A percentile compares a stretch with the other conserved stretches of the same genome.
These are phyloP conservation scores for Carex kokanica DNA, from an alignment of 176 grass and related monocot species.

Conservation along the genomic window DNA sequence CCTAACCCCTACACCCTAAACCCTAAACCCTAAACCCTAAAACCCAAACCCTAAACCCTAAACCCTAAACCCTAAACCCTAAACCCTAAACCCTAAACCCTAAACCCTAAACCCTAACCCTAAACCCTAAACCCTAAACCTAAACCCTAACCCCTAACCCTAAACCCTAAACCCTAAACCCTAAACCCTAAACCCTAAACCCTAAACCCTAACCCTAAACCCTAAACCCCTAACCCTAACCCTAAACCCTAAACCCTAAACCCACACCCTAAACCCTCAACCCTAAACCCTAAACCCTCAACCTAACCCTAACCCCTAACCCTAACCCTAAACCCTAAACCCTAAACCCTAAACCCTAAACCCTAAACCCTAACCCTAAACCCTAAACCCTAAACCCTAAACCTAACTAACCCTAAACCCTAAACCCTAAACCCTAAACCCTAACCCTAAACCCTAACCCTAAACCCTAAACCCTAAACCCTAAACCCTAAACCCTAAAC, in stretches of 20 bases:
- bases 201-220: conserved; percentile 33
- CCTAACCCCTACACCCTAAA: conserved; percentile 20
- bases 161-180: conserved; percentile 34
- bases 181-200: conserved; percentile 19
- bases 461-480: conserved; percentile 30
- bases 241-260: conserved; percentile 44
- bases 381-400: conserved; percentile 11
- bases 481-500: conserved; percentile 14
- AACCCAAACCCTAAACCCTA: conserved; percentile 23
- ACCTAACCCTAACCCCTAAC: conserved; percentile 35
- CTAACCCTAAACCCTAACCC: not conserved
- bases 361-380: conserved; percentile 28
- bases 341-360: conserved; percentile 39
- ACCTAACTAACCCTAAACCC: conserved; percentile 13
- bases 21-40: conserved; percentile 21
- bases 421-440: conserved; percentile 37
- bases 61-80: conserved; percentile 32
- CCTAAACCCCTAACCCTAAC: not conserved
- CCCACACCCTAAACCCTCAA: conserved; percentile 31
- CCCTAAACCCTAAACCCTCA: conserved; percentile 39
- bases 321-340: conserved; percentile 37
- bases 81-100: conserved; percentile 24
- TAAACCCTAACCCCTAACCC: conserved; percentile 22
- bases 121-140: conserved; percentile 27
- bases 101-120: not conserved